Conservation (phyloP, 1,284 basidiomycete genomes). For the Leccinum fallax region DNA sequence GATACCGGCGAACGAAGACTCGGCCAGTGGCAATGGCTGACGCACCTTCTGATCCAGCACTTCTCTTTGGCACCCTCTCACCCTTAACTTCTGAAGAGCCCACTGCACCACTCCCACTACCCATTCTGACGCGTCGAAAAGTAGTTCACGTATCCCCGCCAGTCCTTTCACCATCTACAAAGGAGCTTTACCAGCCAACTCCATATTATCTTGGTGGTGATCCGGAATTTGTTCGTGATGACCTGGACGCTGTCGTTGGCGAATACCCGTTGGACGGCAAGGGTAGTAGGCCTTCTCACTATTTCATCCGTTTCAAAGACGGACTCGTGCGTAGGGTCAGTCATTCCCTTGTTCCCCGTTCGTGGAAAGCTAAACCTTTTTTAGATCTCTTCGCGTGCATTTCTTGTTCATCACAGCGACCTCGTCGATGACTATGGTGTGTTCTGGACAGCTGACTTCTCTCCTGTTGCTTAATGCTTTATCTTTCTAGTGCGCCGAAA, state of each 20-base stretch:
- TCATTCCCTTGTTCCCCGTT: constrained; percentile 7
- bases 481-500: constrained; percentile 45
- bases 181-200: constrained; percentile 43
- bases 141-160: constrained; percentile 31
- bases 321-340: constrained; percentile 64
- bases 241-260: constrained; percentile 58
- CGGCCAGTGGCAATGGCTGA: constrained; percentile 18
- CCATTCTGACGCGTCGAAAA: constrained; percentile 17
- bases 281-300: constrained; percentile 44
- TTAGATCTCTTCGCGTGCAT: constrained; percentile 45
- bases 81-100: constrained; percentile 19
- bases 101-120: constrained; percentile 7
- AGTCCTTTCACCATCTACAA: constrained; percentile 40
- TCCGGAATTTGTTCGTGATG: constrained; percentile 31
- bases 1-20: neutral
- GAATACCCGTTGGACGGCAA: constrained; percentile 45
- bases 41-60: constrained; percentile 15
- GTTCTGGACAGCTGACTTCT: constrained; percentile 23
- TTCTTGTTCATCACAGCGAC: constrained; percentile 43
- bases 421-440: constrained; percentile 62
- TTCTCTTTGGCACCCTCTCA: constrained; percentile 24
- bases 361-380: constrained; percentile 3
- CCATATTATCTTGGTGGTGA: constrained; percentile 38
- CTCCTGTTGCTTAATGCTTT: constrained; percentile 9
- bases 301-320: constrained; percentile 58